Conservation (phyloP, 495 filamentous ascomycete species). For the Penicillium parvum region DNA sequence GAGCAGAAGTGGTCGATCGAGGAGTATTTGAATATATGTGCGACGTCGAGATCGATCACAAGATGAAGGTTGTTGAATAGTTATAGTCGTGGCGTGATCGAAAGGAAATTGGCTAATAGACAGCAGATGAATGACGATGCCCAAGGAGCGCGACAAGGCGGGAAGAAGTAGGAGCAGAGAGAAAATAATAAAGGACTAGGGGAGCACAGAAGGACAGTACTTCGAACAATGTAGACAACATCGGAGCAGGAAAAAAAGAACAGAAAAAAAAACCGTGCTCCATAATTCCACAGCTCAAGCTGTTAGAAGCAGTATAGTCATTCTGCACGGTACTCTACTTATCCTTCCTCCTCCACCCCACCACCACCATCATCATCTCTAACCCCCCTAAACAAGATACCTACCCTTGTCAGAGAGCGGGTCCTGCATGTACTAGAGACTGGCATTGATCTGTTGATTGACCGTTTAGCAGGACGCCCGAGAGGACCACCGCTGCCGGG, state of each 20-base stretch:
- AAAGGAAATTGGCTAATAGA: not conserved
- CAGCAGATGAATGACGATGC: slow-evolving; percentile 4
- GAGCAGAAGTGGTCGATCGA: not conserved
- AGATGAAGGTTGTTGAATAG: too few relatives aligned
- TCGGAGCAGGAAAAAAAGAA: not conserved
- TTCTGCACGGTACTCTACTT: slow-evolving; percentile 14
- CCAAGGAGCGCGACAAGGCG: too few relatives aligned
- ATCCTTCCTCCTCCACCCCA: slow-evolving; percentile 8
- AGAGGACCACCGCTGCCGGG: slow-evolving; percentile 9
- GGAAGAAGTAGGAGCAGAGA: too few relatives aligned
- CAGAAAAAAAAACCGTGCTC: slow-evolving; percentile 5
- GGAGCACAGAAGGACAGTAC: too few relatives aligned
- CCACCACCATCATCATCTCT: not conserved
- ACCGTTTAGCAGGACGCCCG: slow-evolving; percentile 16
- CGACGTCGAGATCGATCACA: too few relatives aligned
- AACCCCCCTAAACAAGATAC: not conserved
- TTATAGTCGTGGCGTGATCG: too few relatives aligned
- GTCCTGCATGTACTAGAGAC: slow-evolving; percentile 20
- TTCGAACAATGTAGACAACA: slow-evolving; percentile 5
- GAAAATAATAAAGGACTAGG: too few relatives aligned
- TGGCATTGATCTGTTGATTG: slow-evolving; percentile 18
- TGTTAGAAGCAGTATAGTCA: slow-evolving; percentile 17
- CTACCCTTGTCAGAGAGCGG: slow-evolving; percentile 24
- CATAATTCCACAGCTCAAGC: slow-evolving; percentile 16
- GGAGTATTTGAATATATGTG: not conserved